Evolutionary conservation across 1,284 basidiomycete genomes (phyloP), one percentile per base, ranked within the genome.

Genomic region (Ceraceosorus guamensis): DNA sequence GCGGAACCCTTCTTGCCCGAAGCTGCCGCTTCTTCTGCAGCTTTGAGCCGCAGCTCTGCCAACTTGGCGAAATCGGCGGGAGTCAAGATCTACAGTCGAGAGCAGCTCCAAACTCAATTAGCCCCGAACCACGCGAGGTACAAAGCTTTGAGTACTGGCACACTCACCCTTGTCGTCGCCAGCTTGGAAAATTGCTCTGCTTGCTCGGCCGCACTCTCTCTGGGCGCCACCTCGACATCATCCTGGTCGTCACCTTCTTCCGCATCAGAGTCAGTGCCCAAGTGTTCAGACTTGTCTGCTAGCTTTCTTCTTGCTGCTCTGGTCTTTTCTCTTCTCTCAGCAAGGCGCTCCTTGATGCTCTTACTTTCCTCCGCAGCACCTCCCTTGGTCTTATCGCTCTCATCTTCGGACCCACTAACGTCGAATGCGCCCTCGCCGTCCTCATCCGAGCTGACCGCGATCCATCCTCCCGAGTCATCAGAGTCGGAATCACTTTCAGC

Each of bases 11-110:
- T 56, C 10, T 70, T 69, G 34, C 72, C 68, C 18, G 57, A 53
- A 14, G 69, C 56, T 34, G 66, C 71, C 31, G 90, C 86, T 35
- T 83, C 84, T 30, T 85, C 81, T n/a, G 89, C 89, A 0, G 87
- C 88, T 2, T 65, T 62, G 56, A 91, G 82, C 6, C 87, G 86
- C 7, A 98, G 84, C 68, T 96, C 89, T 69, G 90, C 89, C 55
- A 98, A 82, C 51, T 96, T 80, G 0, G 89, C 89, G 77, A 97
- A 98, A 78, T 99, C 93, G 32, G 92, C 92, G 0, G 95, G 95
- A 0, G 95, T 98, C 37, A 98, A 84, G 71, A 99, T 98, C 89
- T 92, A 67, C 2, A 16, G 46, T 7, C 6, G 32, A 32, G 31
- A 39, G 6, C 32, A 31, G 10, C 30, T 32, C 16, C 32, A 35